Evolutionary conservation across 192 early-diverging fungal species (phyloP), one percentile per base, ranked within the genome.

Genomic region (Linnemannia exigua): DNA sequence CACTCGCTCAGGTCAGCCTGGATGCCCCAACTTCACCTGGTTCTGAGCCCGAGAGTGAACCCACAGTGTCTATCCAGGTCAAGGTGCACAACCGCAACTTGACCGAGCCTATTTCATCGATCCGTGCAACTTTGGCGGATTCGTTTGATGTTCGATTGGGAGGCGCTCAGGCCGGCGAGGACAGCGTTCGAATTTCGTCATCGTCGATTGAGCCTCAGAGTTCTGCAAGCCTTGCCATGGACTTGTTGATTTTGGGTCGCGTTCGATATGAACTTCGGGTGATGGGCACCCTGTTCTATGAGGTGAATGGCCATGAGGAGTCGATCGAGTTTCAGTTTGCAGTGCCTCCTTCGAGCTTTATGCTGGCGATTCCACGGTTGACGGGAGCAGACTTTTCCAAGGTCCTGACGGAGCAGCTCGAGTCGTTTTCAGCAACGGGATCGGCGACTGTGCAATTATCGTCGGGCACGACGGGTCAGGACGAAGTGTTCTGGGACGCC

Each of bases 371-470:
- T 31, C 81, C 87, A n/a, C 74, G 80, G 36, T 72, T 93, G 52
- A 88, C 88, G 4, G 91, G 90, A 68, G 78, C 89, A 36, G 80
- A 86, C n/a, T 92, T 93, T 71, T 85, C 84, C 47, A 77, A 69
- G 44, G 48, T 91, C 15, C 47, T 89, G 25, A 83, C 92, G 19
- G 89, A 90, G 19, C 77, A 88, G 31, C 74, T 89, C n/a, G 79
- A 84, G 5, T 77, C 81, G 14, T 92, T 93, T 48, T 87, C 90
- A 33, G 87, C 90, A 17, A 88, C 81, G n/a, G 88, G 87, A 5
- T 85, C 82, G 19, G 88, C 89, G 4, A 79, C 87, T 5, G 75
- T 88, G 2, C 67, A 75, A 47, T 51, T 93, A 48, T 79, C 76
- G 11, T 36, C 74, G 16, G 44, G 77, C 11, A 74, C 85, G 2